Base-by-base conservation (phyloP, 495 filamentous ascomycete species). In the Neurospora sp. region DNA sequence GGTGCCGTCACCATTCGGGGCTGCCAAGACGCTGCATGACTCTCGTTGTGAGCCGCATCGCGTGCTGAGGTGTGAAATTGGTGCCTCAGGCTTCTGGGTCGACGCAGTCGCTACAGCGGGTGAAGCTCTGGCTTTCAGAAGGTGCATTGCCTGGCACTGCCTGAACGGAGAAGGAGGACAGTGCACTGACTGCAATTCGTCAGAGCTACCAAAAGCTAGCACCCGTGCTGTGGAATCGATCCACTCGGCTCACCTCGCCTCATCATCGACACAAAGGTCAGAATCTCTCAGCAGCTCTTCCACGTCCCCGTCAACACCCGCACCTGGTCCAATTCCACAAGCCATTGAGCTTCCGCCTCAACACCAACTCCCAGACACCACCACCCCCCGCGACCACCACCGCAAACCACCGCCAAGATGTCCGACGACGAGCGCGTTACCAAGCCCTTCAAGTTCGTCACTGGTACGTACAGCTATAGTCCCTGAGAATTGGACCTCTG, bases 401-500 rank as follows among this genome's bases (percentile, higher is more conserved):
- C 48, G 72, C 75, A 77, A 78, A 78, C 69, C 72, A 77, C 78
- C 78, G 73, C 80, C 83, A 90, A 82, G 80, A 98, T 93, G 92
- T 90, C 91, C 79, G 96, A 98, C 87, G 92, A 94, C 20, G 92
- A 97, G 81, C 91, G 91, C 83, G 90, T 92, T 84, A 97, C 94
- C 84, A 99, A 97, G 90, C 96, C 96, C 84, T 99, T 99, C 92
- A 99, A 99, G 91, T 98, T 98, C 86, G 96, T 98, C 77, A 98
- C 96, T 85, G 96, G 95, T 97, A 90, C 87, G 93, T 66, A 66
- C 54, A 66, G 54, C 27, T 66, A 18, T 35, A 66, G 54, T 31
- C 54, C 23, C 54, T 10, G 27, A 18, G 7, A n/a, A 35, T 40
- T 70, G 37, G 23, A 11, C 27, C 12, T 62, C 27, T 62, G 54